Evolutionary conservation across 2,329 filamentous ascomycete genomes (phyloP).

Genomic region (Aspergillus udagawae): DNA sequence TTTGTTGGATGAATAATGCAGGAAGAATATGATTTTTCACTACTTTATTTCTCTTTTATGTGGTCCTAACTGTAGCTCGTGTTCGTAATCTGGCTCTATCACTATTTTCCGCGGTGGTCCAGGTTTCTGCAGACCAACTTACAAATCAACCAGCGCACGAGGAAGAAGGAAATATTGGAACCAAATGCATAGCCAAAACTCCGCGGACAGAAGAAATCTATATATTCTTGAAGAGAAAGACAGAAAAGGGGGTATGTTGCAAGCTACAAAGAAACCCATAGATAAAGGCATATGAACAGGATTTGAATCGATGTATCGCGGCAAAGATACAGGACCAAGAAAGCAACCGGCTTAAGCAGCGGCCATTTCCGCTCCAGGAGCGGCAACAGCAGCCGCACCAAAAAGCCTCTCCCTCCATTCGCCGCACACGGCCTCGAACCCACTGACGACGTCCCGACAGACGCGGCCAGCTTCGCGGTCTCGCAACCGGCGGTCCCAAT

Average conservation of each 20-base stretch:
- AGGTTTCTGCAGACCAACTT: not conserved
- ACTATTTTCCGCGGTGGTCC: no score
- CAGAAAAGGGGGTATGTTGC: not conserved
- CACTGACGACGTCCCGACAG: conserved; percentile 82
- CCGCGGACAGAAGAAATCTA: not conserved
- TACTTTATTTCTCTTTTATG: not conserved
- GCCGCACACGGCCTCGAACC: conserved; percentile 88
- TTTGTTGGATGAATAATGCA: conserved; percentile 11
- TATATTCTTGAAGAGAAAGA: not conserved
- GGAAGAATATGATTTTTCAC: conserved; percentile 5
- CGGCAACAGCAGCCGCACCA: conserved; percentile 34
- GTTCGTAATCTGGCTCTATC: no score
- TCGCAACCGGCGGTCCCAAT: conserved; percentile 74
- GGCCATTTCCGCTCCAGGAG: conserved; percentile 28
- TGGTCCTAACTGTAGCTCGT: no score
- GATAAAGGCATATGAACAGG: not conserved
- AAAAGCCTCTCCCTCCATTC: conserved; percentile 75
- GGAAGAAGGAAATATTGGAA: not conserved
- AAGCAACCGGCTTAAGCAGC: conserved; percentile 22
- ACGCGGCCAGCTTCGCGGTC: conserved; percentile 77
- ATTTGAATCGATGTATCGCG: not conserved
- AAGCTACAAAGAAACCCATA: not conserved
- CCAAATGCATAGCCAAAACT: not conserved
- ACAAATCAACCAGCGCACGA: not conserved
- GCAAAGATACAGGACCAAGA: not conserved